phyloP scores from a whole-genome alignment of 169 alveolate species.

The Plasmodium knowlesi region DNA sequence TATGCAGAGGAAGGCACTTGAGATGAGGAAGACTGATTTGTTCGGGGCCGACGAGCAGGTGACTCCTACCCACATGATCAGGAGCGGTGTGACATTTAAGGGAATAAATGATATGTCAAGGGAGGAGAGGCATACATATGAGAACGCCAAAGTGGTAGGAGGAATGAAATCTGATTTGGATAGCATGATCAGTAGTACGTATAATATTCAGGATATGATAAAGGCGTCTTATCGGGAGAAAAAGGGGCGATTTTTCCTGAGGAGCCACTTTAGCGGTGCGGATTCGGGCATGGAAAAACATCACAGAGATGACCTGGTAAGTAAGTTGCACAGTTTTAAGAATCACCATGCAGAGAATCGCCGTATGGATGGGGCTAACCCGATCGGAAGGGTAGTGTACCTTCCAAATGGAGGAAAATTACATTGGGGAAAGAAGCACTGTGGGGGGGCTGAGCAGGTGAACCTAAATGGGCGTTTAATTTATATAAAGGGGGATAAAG shows the following conservation, averaged over 20 bases:
- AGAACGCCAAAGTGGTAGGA: neutral
- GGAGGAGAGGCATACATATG: neutral
- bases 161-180: neutral
- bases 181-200: neutral
- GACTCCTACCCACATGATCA: neutral
- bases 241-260: neutral
- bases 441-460: neutral
- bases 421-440: neutral
- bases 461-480: neutral
- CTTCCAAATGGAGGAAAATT: neutral
- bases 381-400: neutral
- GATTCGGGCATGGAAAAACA: neutral
- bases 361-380: neutral
- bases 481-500: neutral
- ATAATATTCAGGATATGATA: neutral
- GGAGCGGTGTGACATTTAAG: neutral
- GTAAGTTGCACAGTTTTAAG: neutral
- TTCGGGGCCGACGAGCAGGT: neutral
- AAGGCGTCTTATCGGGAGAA: neutral
- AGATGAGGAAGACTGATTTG: neutral
- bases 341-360: neutral
- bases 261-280: neutral
- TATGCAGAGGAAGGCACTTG: neutral
- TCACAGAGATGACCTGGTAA: neutral
- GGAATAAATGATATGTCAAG: neutral